Evolutionary conservation across 2,329 filamentous ascomycete genomes (phyloP).

Genomic region (Aspergillus nomiae): DNA sequence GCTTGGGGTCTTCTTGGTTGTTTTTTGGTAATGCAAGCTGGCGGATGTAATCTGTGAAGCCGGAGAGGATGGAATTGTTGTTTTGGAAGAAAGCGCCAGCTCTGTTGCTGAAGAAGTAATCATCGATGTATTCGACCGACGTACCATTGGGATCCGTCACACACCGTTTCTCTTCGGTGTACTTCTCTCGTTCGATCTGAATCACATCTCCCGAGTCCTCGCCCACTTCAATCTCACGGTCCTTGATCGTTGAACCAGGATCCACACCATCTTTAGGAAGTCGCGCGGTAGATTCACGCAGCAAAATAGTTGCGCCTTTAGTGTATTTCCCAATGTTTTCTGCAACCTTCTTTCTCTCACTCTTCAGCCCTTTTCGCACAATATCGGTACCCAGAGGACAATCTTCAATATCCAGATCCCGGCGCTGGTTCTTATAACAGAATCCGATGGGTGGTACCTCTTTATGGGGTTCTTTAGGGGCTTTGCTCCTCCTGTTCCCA

Average conservation of each 20-base stretch:
- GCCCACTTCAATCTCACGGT: constrained; percentile 27
- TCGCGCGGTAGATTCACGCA: constrained; percentile 81
- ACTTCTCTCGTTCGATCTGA: constrained; percentile 58
- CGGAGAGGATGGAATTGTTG: constrained; percentile 94
- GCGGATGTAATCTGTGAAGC: constrained; percentile 85
- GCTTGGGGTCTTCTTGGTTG: constrained; percentile 34
- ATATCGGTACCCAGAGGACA: constrained; percentile 92
- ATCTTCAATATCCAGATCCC: constrained; percentile 91
- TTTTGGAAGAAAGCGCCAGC: constrained; percentile 98
- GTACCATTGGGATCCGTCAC: constrained; percentile 82
- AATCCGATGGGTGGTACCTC: constrained; percentile 82
- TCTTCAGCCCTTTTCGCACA: constrained; percentile 75
- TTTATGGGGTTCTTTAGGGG: constrained; percentile 46
- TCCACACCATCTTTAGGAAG: constrained; percentile 33
- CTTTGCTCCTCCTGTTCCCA: constrained; percentile 50
- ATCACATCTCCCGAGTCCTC: constrained; percentile 49
- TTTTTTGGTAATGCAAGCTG: constrained; percentile 67
- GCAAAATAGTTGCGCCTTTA: constrained; percentile 81
- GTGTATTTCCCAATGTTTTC: constrained; percentile 71
- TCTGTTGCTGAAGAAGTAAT: constrained; percentile 84
- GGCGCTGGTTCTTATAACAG: constrained; percentile 76
- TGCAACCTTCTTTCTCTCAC: constrained; percentile 75
- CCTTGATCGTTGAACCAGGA: constrained; percentile 24
- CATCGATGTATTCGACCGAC: constrained; percentile 83
- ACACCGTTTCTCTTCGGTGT: constrained; percentile 81